Conservation (phyloP, 805 yeast species). For the Hanseniaspora jakobsenii region DNA sequence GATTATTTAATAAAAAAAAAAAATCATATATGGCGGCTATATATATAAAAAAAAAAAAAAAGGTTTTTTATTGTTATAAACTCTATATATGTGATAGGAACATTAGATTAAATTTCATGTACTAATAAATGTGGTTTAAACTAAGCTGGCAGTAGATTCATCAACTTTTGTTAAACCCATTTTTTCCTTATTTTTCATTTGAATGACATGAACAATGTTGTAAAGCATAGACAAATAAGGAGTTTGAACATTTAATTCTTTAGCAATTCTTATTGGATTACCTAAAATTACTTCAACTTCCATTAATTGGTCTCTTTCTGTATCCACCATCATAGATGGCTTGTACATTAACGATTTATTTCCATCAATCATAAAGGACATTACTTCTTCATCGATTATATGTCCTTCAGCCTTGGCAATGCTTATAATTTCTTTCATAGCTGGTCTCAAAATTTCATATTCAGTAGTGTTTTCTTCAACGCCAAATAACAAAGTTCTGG, state of each 20-base stretch:
- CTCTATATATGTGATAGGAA: too few relatives aligned
- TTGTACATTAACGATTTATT: constrained; percentile 49
- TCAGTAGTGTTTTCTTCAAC: constrained; percentile 35
- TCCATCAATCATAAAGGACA: constrained; percentile 40
- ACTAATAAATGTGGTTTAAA: too few relatives aligned
- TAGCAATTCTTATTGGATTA: constrained; percentile 44
- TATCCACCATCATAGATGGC: constrained; percentile 67
- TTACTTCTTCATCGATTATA: constrained; percentile 38
- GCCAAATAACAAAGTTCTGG: constrained; percentile 16
- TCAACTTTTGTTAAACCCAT: constrained; percentile 34
- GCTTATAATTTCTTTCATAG: constrained; percentile 53
- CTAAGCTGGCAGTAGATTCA: constrained; percentile 4
- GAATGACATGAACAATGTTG: constrained; percentile 46
- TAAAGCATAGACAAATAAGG: constrained; percentile 54
- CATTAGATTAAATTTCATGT: too few relatives aligned
- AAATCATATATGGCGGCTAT: too few relatives aligned
- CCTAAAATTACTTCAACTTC: constrained; percentile 66
- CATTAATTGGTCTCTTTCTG: constrained; percentile 50
- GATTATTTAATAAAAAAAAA: too few relatives aligned
- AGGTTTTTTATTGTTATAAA: too few relatives aligned
- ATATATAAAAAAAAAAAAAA: too few relatives aligned
- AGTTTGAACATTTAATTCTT: constrained; percentile 36
- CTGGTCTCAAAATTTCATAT: constrained; percentile 47
- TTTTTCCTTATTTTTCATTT: constrained; percentile 48
- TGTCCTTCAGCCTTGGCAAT: constrained; percentile 63